Evolutionary conservation across 2,329 filamentous ascomycete genomes (phyloP).

Genomic region (Pseudomassariella vexata): DNA sequence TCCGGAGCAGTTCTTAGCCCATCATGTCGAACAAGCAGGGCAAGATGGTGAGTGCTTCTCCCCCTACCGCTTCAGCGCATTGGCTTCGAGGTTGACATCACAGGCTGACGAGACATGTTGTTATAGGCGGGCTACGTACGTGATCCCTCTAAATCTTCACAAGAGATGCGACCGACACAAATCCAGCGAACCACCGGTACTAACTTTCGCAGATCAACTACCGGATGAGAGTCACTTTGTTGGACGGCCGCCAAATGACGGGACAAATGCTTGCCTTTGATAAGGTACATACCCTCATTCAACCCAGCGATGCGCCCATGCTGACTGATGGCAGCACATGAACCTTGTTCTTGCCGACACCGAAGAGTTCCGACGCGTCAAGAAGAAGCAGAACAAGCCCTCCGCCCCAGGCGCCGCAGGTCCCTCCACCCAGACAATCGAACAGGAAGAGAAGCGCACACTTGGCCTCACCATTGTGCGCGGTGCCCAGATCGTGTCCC

Average conservation of each 20-base stretch:
- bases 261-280: slow-evolving; percentile 98
- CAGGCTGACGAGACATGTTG: slow-evolving; percentile 52
- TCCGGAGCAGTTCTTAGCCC: slow-evolving; percentile 32
- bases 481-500: slow-evolving; percentile 88
- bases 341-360: slow-evolving; percentile 98
- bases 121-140: slow-evolving; percentile 66
- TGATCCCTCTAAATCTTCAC: slow-evolving; percentile 25
- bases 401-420: slow-evolving; percentile 58
- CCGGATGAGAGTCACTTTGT: slow-evolving; percentile 94
- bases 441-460: slow-evolving; percentile 96
- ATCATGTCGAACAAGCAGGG: slow-evolving; percentile 89
- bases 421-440: slow-evolving; percentile 60
- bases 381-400: slow-evolving; percentile 74
- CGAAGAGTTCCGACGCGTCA: slow-evolving; percentile 91
- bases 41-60: slow-evolving; percentile 87
- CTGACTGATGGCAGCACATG: too few relatives aligned
- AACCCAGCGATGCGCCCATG: too few relatives aligned
- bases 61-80: slow-evolving; percentile 29
- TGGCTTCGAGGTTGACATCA: slow-evolving; percentile 43
- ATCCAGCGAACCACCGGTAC: too few relatives aligned
- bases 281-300: slow-evolving; percentile 59
- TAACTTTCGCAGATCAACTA: slow-evolving; percentile 79
- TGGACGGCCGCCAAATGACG: slow-evolving; percentile 92
- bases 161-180: too few relatives aligned
- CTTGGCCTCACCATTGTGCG: slow-evolving; percentile 91